phyloP scores from a whole-genome alignment of 176 grass and related monocot species.

The Puya raimondii region DNA sequence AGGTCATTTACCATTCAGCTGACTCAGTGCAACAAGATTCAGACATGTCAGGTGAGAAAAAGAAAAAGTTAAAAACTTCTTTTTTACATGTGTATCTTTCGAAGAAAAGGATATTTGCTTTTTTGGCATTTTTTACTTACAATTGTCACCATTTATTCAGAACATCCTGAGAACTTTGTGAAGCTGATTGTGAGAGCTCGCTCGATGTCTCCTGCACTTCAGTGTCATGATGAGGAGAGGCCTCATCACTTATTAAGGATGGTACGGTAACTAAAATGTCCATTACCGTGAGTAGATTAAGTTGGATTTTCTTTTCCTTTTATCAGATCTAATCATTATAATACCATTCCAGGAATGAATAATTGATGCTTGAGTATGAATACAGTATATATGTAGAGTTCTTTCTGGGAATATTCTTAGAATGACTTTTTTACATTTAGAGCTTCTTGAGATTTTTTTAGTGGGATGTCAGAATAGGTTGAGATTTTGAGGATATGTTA shows the following conservation, averaged over 20 bases:
- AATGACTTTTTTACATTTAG: no score
- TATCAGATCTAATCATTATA: no score
- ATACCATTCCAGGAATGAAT: neutral
- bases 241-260: conserved; percentile 68
- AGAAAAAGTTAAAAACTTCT: neutral
- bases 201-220: conserved; percentile 55
- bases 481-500: neutral
- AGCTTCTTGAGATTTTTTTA: no score
- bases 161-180: conserved; percentile 36
- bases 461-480: no score
- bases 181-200: conserved; percentile 58
- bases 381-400: neutral
- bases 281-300: no score
- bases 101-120: neutral
- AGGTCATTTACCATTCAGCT: conserved; percentile 52
- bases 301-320: no score
- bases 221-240: conserved; percentile 51
- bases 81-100: neutral
- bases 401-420: no score
- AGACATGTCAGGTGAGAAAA: conserved; percentile 37
- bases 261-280: conserved; percentile 24
- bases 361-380: neutral
- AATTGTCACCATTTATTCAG: conserved; percentile 12
- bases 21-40: conserved; percentile 31
- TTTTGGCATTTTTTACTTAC: neutral